Conservation (phyloP, 352 stramenopile species). For the Pythium dissimile region DNA sequence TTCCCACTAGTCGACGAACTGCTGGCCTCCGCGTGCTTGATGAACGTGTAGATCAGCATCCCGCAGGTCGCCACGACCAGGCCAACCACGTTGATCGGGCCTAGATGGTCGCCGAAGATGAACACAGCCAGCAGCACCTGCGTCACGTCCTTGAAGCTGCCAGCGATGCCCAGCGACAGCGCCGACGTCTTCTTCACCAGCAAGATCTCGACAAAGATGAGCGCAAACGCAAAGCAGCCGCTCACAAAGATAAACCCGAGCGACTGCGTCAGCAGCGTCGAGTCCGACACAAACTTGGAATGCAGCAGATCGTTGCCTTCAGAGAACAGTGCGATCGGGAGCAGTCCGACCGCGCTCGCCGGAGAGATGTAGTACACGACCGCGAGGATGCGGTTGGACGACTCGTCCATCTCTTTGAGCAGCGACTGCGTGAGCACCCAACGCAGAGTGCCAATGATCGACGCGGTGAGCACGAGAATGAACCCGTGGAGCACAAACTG, state of each 20-base stretch:
- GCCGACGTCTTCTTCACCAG: conserved; percentile 82
- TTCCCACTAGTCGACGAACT: not conserved
- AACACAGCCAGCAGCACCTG: conserved; percentile 75
- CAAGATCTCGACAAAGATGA: conserved; percentile 82
- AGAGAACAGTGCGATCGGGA: conserved; percentile 60
- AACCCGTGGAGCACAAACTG: conserved; percentile 75
- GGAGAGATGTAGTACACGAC: conserved; percentile 86
- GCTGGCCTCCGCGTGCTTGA: conserved; percentile 52
- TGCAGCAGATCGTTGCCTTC: conserved; percentile 42
- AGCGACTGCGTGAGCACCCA: conserved; percentile 87
- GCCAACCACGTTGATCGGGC: conserved; percentile 56
- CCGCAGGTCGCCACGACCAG: conserved; percentile 67
- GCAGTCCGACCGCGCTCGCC: conserved; percentile 56
- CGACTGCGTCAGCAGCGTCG: conserved; percentile 42
- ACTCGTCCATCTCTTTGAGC: conserved; percentile 57
- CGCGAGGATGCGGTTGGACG: conserved; percentile 59
- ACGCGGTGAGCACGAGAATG: conserved; percentile 62
- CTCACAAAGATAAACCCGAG: conserved; percentile 66
- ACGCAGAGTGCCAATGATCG: conserved; percentile 64
- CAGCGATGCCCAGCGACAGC: conserved; percentile 72
- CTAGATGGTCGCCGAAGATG: conserved; percentile 71
- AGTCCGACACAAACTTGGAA: conserved; percentile 60
- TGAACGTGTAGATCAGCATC: conserved; percentile 73
- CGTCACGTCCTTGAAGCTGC: conserved; percentile 78
- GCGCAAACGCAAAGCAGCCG: conserved; percentile 49